Percentiles rank a stretch among this genome's conserved stretches.
Conservation (phyloP, 495 filamentous ascomycete genomes). For the Penicillium subrubescens region DNA sequence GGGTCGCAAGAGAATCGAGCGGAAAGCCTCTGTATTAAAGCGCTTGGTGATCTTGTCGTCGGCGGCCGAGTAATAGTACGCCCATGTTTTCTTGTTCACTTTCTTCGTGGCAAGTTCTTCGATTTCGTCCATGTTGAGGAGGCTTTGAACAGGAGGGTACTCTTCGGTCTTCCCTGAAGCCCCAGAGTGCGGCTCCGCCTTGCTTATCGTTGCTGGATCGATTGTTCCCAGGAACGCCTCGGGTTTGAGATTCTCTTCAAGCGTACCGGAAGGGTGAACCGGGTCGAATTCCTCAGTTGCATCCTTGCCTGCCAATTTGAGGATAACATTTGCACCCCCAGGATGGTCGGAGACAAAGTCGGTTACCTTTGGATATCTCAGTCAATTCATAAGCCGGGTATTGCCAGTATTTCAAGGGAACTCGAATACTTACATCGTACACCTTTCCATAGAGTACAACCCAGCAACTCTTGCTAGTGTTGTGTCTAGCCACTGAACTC, state of each 20-base stretch:
- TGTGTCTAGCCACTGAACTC: slow-evolving; percentile 67
- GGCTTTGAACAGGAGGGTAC: slow-evolving; percentile 59
- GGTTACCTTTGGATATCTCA: slow-evolving; percentile 40
- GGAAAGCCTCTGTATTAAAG: slow-evolving; percentile 77
- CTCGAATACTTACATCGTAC: slow-evolving; percentile 68
- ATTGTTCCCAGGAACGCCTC: slow-evolving; percentile 71
- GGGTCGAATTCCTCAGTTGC: slow-evolving; percentile 89
- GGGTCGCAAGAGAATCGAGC: slow-evolving; percentile 77
- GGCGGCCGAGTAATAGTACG: slow-evolving; percentile 86
- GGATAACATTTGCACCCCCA: slow-evolving; percentile 78
- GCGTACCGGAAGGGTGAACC: slow-evolving; percentile 76
- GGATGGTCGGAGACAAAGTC: slow-evolving; percentile 80
- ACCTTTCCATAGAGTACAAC: slow-evolving; percentile 80
- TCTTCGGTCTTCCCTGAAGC: neutral
- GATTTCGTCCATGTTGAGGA: slow-evolving; percentile 76
- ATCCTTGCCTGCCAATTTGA: slow-evolving; percentile 78
- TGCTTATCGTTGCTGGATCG: slow-evolving; percentile 43
- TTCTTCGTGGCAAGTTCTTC: slow-evolving; percentile 67
- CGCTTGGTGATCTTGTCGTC: slow-evolving; percentile 79
- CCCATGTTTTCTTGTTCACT: slow-evolving; percentile 80
- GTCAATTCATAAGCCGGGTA: neutral
- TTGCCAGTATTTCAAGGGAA: slow-evolving; percentile 5
- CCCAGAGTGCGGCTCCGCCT: neutral
- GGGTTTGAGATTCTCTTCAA: slow-evolving; percentile 74
- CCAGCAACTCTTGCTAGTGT: slow-evolving; percentile 77